A percentile compares a stretch with the other conserved stretches of the same genome.
These are phyloP conservation scores for Dendryphion nanum DNA, from an alignment of 2,329 filamentous ascomycete genomes.

Conservation along the genomic window DNA sequence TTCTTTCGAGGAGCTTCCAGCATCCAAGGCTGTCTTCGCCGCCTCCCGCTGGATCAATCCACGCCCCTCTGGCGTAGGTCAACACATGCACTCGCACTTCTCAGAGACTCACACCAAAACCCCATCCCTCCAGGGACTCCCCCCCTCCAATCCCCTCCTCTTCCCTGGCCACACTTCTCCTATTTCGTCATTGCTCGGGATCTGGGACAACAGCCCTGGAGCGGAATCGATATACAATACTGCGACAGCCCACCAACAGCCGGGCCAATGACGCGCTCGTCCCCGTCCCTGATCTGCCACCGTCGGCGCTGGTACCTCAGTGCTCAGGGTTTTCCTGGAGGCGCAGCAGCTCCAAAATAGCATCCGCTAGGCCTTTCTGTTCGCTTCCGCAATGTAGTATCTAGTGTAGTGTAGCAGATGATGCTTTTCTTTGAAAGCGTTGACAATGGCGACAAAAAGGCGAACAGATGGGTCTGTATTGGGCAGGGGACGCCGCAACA, in stretches of 20 bases:
- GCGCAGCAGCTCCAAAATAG: slow-evolving; percentile 38
- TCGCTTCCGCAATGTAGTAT: slow-evolving; percentile 7
- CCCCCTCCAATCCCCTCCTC: slow-evolving; percentile 15
- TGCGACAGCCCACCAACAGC: background rate
- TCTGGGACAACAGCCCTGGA: slow-evolving; percentile 4
- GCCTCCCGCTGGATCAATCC: background rate
- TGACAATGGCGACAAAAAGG: background rate
- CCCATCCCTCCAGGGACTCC: too few relatives aligned
- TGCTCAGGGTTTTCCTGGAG: slow-evolving; percentile 22
- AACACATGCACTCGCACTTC: background rate
- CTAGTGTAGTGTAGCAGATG: slow-evolving; percentile 1
- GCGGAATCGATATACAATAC: background rate
- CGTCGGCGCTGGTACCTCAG: slow-evolving; percentile 6
- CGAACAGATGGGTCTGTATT: background rate
- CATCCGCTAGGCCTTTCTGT: slow-evolving; percentile 19
- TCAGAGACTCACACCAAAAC: too few relatives aligned
- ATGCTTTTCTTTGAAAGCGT: slow-evolving; percentile 8
- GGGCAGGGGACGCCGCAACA: background rate
- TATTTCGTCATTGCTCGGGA: slow-evolving; percentile 29
- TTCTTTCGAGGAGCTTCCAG: background rate
- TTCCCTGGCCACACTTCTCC: slow-evolving; percentile 11
- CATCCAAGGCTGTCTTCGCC: background rate
- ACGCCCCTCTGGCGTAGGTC: slow-evolving; percentile 7
- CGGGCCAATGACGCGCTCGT: slow-evolving; percentile 7
- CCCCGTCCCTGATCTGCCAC: slow-evolving; percentile 31